phyloP scores from a whole-genome alignment of 1,284 basidiomycete species.

The Lignosus rhinocerotis region DNA sequence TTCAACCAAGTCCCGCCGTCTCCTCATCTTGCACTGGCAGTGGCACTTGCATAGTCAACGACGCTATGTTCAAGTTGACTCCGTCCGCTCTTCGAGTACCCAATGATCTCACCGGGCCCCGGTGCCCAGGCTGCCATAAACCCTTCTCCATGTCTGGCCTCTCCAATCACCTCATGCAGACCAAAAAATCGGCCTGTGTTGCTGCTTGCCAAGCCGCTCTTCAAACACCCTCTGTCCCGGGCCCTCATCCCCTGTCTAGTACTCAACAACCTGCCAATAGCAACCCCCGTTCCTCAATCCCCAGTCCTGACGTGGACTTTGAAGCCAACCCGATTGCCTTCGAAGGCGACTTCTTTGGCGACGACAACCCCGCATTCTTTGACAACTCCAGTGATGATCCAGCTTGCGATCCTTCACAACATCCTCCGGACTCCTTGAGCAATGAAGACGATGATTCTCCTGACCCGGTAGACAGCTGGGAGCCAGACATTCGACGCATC shows the following conservation, averaged over 20 bases:
- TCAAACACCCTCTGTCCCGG: neutral
- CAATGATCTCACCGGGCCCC: neutral
- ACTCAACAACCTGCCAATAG: neutral
- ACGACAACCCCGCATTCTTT: neutral
- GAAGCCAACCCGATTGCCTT: neutral
- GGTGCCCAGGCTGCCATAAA: neutral
- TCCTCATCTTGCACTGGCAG: no score
- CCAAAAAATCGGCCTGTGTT: neutral
- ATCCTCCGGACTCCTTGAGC: neutral
- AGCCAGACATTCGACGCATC: neutral
- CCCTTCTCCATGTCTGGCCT: neutral
- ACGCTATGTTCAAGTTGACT: neutral
- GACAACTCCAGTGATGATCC: conserved; percentile 1
- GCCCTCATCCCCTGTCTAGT: neutral
- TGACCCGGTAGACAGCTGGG: neutral
- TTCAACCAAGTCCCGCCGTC: no score
- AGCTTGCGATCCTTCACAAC: no score
- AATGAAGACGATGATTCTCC: no score
- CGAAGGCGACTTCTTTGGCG: conserved; percentile 4
- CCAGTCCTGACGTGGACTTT: neutral
- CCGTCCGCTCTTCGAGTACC: neutral
- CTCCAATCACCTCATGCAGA: neutral
- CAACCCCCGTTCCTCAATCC: neutral
- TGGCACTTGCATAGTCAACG: neutral
- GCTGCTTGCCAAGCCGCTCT: neutral